Base-by-base conservation (phyloP, 192 early-diverging fungal genomes). In the Phlyctochytrium arcticum region DNA sequence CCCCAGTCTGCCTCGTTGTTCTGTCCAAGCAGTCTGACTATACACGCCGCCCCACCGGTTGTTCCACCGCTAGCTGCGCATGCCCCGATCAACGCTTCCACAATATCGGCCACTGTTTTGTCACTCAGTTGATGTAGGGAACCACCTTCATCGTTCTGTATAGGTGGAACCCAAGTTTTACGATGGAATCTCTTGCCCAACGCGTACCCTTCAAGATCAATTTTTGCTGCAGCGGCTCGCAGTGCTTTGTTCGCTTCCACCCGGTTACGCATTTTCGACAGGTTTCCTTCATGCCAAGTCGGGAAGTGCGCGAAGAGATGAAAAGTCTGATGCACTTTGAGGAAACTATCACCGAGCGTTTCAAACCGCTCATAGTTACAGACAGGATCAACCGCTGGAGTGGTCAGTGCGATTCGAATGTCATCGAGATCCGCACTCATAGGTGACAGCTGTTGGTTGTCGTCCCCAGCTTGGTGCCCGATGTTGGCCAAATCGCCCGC, bases 341-440 rank as follows among this genome's bases (percentile, higher is more conserved):
- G 76, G 34, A 92, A 88, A 27, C 91, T 87, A 67, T 97, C 94
- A 9, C 95, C 95, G 12, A 95, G 73, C 6, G 88, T 86, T 77
- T 97, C 93, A 0, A 95, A 69, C 0, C 95, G 89, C 75, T 97
- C 92, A 64, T 97, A 95, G 67, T 91, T 83, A 53, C 77, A 75
- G 12, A 78, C 77, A 50, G 80, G 72, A 60, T 72, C 82, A 1
- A 91, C 78, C 7, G 81, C 82, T 10, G 90, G 78, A 0, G 90
- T 74, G 0, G 92, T 94, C 36, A 93, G 80, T 3, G 93, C 95
- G 23, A 37, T 50, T 62, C 64, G 72, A n/a, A 77, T 36, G 21
- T 68, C 24, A 15, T 55, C 53, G 5, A 57, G 15, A 5, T 54
- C 49, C 2, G 30, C 61, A n/a, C 15, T n/a, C 39, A 44, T 44